Percentiles rank a stretch among this genome's conserved stretches.
phyloP scores from a whole-genome alignment of 371 early-diverging fungal species.

The Nosema bombycis region DNA sequence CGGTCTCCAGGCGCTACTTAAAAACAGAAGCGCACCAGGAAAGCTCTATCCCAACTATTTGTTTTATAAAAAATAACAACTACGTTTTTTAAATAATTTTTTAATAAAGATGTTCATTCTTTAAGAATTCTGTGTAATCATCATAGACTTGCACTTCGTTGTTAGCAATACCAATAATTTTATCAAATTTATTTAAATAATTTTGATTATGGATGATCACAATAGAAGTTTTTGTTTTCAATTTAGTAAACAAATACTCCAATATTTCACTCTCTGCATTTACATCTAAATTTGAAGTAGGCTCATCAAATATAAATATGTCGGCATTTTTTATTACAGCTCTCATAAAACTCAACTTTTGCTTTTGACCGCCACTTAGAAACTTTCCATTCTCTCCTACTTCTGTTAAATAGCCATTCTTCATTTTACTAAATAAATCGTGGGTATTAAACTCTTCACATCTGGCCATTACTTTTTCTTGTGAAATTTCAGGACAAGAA shows the following conservation, averaged over 20 bases:
- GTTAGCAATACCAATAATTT: conserved; percentile 63
- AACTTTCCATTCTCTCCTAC: conserved; percentile 64
- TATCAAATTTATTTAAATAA: conserved; percentile 70
- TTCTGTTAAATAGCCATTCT: conserved; percentile 70
- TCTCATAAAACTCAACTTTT: conserved; percentile 72
- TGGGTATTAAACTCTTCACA: conserved; percentile 37
- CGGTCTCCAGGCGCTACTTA: too few species aligned
- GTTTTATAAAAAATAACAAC: too few species aligned
- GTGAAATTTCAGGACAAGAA: conserved; percentile 6
- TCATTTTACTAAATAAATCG: conserved; percentile 61
- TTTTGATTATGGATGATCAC: conserved; percentile 81
- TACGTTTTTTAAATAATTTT: too few species aligned
- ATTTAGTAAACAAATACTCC: conserved; percentile 71
- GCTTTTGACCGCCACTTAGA: conserved; percentile 67
- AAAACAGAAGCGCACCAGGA: too few species aligned
- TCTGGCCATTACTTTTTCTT: conserved; percentile 33
- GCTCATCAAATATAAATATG: conserved; percentile 67
- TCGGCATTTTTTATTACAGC: conserved; percentile 67
- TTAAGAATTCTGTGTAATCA: conserved; percentile 19
- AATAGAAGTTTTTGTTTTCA: conserved; percentile 71
- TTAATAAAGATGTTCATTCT: conserved; percentile 35
- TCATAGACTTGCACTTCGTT: conserved; percentile 52
- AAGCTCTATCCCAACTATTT: too few species aligned
- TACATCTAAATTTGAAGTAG: conserved; percentile 67
- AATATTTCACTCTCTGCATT: conserved; percentile 80